These are phyloP conservation scores for Bryum argenteum DNA, from an alignment of 225 moss, liverwort and hornwort genomes.

Conservation along the genomic window DNA sequence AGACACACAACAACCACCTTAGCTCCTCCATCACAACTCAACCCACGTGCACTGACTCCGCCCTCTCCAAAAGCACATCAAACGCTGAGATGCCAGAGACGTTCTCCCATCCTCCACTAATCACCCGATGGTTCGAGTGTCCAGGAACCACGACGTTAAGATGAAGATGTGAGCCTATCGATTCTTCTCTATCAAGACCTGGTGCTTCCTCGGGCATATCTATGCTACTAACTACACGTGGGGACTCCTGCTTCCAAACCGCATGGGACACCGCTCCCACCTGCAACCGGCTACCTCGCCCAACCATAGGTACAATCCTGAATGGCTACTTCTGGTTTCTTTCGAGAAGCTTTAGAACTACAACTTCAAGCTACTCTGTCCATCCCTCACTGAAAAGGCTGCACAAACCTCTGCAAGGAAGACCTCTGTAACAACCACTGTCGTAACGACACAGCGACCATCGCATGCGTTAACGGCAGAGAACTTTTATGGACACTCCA, in stretches of 20 bases:
- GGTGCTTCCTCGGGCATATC: too few species aligned
- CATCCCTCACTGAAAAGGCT: not conserved
- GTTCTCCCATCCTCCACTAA: too few species aligned
- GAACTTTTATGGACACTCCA: not conserved
- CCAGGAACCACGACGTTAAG: too few species aligned
- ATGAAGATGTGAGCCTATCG: too few species aligned
- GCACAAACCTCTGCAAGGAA: conserved; percentile 1
- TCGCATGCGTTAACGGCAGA: conserved; percentile 1
- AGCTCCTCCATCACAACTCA: conserved; percentile 2
- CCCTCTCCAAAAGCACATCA: too few species aligned
- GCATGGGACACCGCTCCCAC: too few species aligned
- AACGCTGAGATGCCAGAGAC: too few species aligned
- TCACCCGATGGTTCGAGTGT: too few species aligned
- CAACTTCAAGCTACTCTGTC: not conserved
- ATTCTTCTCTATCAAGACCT: too few species aligned
- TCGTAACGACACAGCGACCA: too few species aligned
- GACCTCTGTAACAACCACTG: not conserved
- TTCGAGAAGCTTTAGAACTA: not conserved
- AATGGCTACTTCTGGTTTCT: not conserved
- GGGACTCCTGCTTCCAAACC: not conserved
- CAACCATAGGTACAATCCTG: not conserved
- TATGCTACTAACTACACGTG: not conserved
- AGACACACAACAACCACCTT: conserved; percentile 18
- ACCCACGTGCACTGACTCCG: too few species aligned
- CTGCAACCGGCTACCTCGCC: not conserved